These are phyloP conservation scores for Fraxinus americana DNA, from an alignment of 257 asterid genomes.

Conservation along the genomic window DNA sequence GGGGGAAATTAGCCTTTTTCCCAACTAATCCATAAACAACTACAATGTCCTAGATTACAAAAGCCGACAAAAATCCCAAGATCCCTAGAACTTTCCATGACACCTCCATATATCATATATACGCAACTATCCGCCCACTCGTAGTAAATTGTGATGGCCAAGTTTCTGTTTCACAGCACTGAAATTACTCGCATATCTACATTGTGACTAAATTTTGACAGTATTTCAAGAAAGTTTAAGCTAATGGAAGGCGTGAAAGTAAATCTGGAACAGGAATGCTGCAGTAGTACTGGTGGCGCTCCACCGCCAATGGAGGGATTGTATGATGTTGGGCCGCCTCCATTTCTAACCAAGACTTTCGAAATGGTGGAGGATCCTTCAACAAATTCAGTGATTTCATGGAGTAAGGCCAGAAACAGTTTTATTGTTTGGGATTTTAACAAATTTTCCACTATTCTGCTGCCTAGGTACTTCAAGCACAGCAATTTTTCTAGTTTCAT, in stretches of 20 bases:
- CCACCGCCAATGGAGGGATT: slow-evolving; percentile 80
- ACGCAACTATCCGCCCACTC: too few relatives aligned
- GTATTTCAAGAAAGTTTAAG: slow-evolving; percentile 13
- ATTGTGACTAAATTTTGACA: too few relatives aligned
- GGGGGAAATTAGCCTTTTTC: too few relatives aligned
- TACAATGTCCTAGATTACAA: too few relatives aligned
- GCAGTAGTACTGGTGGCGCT: slow-evolving; percentile 4
- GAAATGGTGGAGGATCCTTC: slow-evolving; percentile 94
- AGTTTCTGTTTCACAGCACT: too few relatives aligned
- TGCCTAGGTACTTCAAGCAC: slow-evolving; percentile 88
- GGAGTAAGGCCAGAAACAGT: slow-evolving; percentile 78
- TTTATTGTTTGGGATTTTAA: slow-evolving; percentile 29
- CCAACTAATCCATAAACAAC: too few relatives aligned
- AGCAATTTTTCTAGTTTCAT: slow-evolving; percentile 92
- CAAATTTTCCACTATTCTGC: slow-evolving; percentile 64
- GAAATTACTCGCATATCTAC: too few relatives aligned
- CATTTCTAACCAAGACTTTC: slow-evolving; percentile 71
- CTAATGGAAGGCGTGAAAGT: slow-evolving; percentile 38
- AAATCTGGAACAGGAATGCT: slow-evolving; percentile 53
- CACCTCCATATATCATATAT: too few relatives aligned
- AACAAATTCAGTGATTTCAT: slow-evolving; percentile 74
- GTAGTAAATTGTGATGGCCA: too few relatives aligned
- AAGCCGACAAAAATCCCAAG: too few relatives aligned
- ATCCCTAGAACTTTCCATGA: too few relatives aligned
- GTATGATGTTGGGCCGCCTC: slow-evolving; percentile 84